Evolutionary conservation across 768 basidiomycete species (phyloP), one percentile per base, ranked within the genome.

Genomic region (Suillus spraguei): DNA sequence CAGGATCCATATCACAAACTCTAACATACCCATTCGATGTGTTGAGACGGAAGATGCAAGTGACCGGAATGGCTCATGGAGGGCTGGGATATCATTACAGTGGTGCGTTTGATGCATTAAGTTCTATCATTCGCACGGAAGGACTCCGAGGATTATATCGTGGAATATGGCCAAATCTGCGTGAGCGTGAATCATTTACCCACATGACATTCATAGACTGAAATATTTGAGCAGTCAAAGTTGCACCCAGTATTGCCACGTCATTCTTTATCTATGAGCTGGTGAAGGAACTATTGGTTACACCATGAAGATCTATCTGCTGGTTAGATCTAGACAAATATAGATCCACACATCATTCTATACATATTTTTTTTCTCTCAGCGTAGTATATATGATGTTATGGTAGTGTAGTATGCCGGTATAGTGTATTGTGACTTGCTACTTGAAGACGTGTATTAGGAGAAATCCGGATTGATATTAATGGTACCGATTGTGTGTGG

Each of bases 21-120:
- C 76, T 98, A 69, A 98, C 96, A 5, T 98, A 97, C 74, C 97
- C 97, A 10, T 93, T 97, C 70, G 97, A 99, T 74, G 93, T 99
- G 6, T 76, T 99, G 63, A 84, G 97, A 54, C 84, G 97, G 65
- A 97, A 98, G 82, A 95, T 99, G 90, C 97, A 99, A 75, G 92
- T 97, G 64, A 84, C 87, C 6, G 94, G 94, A 14, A 89, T 95
- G 87, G 77, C 83, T 68, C 80, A 78, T 14, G 83, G 83, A 20
- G 79, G 82, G 14, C 72, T 86, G 65, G 82, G 83, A 53, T 79
- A 87, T 68, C 87, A 87, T 75, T 96, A 95, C 76, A 87, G 77
- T 49, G 92, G 93, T 10, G 95, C 94, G 7, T 63, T 94, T 39
- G 89, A 95, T 73, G 95, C 93, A 10, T 75, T 95, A 67, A 74